phyloP scores from a whole-genome alignment of 192 early-diverging fungal genomes.

The Linnemannia schmuckeri region DNA sequence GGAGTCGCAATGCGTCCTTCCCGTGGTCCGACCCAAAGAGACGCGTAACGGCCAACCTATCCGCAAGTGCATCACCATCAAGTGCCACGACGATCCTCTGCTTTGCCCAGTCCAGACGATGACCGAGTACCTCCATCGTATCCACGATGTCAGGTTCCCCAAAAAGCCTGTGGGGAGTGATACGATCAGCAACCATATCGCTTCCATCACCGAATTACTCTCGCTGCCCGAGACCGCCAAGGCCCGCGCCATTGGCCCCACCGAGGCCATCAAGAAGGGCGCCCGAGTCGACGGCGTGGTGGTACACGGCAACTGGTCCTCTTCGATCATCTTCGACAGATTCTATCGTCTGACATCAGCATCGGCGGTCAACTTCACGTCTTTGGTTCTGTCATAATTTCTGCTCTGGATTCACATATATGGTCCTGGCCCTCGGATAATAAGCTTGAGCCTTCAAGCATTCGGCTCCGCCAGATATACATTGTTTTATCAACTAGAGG shows the following conservation, averaged over 20 bases:
- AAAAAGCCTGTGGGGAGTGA: background rate
- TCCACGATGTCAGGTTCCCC: background rate
- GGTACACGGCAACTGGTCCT: constrained; percentile 13
- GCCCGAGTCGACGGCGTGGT: constrained; percentile 8
- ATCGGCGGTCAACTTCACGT: constrained; percentile 8
- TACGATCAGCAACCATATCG: constrained; percentile 4
- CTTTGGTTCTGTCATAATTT: constrained; percentile 5
- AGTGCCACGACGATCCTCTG: constrained; percentile 1
- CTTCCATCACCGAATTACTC: background rate
- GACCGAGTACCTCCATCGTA: background rate
- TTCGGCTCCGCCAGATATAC: no score
- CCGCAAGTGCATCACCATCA: background rate
- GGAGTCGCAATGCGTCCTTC: background rate
- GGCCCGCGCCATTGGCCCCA: constrained; percentile 1
- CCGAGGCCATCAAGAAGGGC: constrained; percentile 12
- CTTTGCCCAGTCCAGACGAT: constrained; percentile 2
- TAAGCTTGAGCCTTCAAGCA: no score
- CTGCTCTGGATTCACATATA: constrained; percentile 26
- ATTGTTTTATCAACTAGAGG: no score
- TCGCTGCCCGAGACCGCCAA: background rate
- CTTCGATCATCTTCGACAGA: constrained; percentile 9
- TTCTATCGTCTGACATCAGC: constrained; percentile 1
- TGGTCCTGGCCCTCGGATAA: constrained; percentile 22
- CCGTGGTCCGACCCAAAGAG: background rate
- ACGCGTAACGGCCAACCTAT: background rate